Percentiles rank a stretch among this genome's conserved stretches.
These are phyloP conservation scores for Nematocida minor DNA, from an alignment of 371 early-diverging fungal species.

Conservation along the genomic window DNA sequence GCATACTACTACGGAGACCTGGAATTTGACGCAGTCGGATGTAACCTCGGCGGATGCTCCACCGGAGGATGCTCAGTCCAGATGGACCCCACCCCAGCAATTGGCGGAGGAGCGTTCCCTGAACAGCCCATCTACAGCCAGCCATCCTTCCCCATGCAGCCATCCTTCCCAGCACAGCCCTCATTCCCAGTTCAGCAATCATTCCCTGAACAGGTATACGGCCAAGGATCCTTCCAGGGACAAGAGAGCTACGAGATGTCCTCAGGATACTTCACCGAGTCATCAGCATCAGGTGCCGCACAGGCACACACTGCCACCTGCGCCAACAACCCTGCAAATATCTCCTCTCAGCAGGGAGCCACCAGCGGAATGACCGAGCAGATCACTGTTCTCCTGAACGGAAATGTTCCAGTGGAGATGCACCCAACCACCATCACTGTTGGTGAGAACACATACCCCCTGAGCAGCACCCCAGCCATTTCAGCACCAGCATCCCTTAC, in stretches of 20 bases:
- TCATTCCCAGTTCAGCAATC: slow-evolving; percentile 2
- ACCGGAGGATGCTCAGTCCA: background rate
- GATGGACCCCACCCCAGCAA: background rate
- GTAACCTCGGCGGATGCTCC: background rate
- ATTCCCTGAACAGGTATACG: background rate
- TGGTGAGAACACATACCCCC: slow-evolving; percentile 37
- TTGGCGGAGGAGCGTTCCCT: background rate
- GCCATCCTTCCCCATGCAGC: background rate
- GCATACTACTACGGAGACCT: slow-evolving; percentile 10
- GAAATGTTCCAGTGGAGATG: slow-evolving; percentile 40
- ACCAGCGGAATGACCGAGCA: background rate
- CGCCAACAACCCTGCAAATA: background rate
- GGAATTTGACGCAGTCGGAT: background rate
- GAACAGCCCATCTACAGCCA: no score
- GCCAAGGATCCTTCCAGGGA: background rate
- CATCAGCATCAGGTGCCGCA: background rate
- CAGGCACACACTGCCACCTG: background rate
- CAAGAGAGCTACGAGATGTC: background rate
- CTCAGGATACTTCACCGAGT: background rate
- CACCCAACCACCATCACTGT: slow-evolving; percentile 27
- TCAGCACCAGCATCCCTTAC: background rate
- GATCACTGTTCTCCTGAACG: slow-evolving; percentile 34
- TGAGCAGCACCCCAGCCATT: background rate
- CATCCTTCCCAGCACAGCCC: background rate
- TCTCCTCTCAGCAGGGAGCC: background rate